Conservation (phyloP, 106 monocot genomes). For the Chionographis japonica region DNA sequence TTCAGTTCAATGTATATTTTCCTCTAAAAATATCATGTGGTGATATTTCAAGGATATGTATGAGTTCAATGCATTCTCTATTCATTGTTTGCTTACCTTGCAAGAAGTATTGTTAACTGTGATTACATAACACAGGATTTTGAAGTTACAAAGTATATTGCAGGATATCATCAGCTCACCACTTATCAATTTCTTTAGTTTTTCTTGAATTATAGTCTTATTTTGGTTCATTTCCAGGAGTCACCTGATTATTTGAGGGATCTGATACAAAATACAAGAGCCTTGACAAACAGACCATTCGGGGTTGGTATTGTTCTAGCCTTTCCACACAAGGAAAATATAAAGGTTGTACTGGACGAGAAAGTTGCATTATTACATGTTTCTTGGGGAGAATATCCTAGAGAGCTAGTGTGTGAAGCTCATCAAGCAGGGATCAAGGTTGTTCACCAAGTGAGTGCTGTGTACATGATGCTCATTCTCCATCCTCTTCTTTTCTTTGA, state of each 20-base stretch:
- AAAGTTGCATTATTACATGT: constrained; percentile 60
- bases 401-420: constrained; percentile 60
- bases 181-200: not conserved
- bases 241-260: constrained; percentile 63
- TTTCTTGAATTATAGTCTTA: not conserved
- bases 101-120: no score
- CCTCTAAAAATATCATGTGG: no score
- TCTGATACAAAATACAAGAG: constrained; percentile 56
- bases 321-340: constrained; percentile 58
- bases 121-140: no score
- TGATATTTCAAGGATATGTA: no score
- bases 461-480: not conserved
- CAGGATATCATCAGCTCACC: no score
- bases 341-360: constrained; percentile 68
- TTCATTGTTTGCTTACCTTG: no score
- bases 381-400: constrained; percentile 73
- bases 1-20: no score
- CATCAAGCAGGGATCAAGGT: constrained; percentile 69
- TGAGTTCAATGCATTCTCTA: no score
- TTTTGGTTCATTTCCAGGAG: constrained; percentile 32
- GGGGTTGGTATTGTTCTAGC: constrained; percentile 56
- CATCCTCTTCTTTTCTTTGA: no score
- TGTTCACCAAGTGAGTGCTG: constrained; percentile 68
- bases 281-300: constrained; percentile 66
- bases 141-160: no score